These are phyloP conservation scores for Apiosordaria backusii DNA, from an alignment of 495 filamentous ascomycete species.

Conservation along the genomic window DNA sequence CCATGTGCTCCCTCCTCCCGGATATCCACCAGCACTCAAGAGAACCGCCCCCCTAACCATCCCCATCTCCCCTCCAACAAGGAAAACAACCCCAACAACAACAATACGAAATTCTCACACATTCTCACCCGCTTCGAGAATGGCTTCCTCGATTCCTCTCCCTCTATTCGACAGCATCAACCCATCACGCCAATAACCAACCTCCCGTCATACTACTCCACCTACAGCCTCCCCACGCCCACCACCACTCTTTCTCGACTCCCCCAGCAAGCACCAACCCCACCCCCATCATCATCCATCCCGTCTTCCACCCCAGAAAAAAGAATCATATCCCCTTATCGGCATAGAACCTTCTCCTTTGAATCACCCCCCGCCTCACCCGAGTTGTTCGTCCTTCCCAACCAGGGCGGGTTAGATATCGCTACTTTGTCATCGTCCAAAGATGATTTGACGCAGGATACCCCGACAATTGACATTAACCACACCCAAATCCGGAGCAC, in stretches of 20 bases:
- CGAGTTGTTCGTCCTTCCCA: slow-evolving; percentile 11
- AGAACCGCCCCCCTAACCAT: not conserved
- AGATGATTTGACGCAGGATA: not conserved
- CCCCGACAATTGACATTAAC: not conserved
- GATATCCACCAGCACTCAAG: not conserved
- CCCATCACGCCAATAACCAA: not conserved
- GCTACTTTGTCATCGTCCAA: slow-evolving; percentile 1
- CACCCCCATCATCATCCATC: too few species aligned
- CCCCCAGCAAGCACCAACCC: not conserved
- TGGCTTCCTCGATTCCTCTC: not conserved
- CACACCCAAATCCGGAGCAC: slow-evolving; percentile 19
- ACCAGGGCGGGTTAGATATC: slow-evolving; percentile 15
- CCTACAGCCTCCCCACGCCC: not conserved
- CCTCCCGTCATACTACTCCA: slow-evolving; percentile 4
- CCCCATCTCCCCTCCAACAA: not conserved
- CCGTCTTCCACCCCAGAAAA: not conserved
- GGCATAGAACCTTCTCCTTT: slow-evolving; percentile 19
- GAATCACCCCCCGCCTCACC: slow-evolving; percentile 21
- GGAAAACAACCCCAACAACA: not conserved
- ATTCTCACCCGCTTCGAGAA: not conserved
- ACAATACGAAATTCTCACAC: not conserved
- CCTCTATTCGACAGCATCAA: not conserved
- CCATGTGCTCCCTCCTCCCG: not conserved
- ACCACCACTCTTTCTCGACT: not conserved
- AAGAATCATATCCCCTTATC: not conserved